Evolutionary conservation across 2,329 filamentous ascomycete genomes (phyloP).

Genomic region (Exophiala lecanii-corni): DNA sequence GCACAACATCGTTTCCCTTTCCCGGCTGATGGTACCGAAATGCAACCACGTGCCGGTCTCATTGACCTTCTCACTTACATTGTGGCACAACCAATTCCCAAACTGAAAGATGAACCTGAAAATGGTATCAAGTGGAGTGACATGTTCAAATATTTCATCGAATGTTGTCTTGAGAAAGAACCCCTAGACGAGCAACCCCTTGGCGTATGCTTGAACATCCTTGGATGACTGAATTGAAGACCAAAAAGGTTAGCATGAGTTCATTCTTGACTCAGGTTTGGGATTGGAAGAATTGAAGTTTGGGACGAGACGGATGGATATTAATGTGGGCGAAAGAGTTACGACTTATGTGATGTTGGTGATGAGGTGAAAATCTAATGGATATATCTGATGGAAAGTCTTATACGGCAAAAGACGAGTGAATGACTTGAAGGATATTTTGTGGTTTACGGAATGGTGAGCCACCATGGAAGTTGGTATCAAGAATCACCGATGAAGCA

Average conservation of each 20-base stretch:
- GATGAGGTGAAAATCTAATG: too few relatives aligned
- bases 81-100: slow-evolving; percentile 89
- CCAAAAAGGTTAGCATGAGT: slow-evolving; percentile 95
- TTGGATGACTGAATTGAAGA: slow-evolving; percentile 96
- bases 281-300: slow-evolving; percentile 81
- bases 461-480: too few relatives aligned
- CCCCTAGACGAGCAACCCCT: slow-evolving; percentile 80
- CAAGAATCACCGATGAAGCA: too few relatives aligned
- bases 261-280: slow-evolving; percentile 92
- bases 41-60: slow-evolving; percentile 85
- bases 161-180: slow-evolving; percentile 97
- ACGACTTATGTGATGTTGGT: too few relatives aligned
- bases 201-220: slow-evolving; percentile 99
- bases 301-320: too few relatives aligned
- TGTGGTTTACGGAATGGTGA: too few relatives aligned
- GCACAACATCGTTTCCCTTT: slow-evolving; percentile 98
- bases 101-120: slow-evolving; percentile 88
- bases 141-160: slow-evolving; percentile 98
- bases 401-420: too few relatives aligned
- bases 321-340: too few relatives aligned
- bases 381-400: too few relatives aligned
- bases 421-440: too few relatives aligned
- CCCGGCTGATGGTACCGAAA: slow-evolving; percentile 91
- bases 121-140: slow-evolving; percentile 91
- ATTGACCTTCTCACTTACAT: slow-evolving; percentile 98